Base-by-base conservation (phyloP, 352 stramenopile species). In the Blastocystis sp. region DNA sequence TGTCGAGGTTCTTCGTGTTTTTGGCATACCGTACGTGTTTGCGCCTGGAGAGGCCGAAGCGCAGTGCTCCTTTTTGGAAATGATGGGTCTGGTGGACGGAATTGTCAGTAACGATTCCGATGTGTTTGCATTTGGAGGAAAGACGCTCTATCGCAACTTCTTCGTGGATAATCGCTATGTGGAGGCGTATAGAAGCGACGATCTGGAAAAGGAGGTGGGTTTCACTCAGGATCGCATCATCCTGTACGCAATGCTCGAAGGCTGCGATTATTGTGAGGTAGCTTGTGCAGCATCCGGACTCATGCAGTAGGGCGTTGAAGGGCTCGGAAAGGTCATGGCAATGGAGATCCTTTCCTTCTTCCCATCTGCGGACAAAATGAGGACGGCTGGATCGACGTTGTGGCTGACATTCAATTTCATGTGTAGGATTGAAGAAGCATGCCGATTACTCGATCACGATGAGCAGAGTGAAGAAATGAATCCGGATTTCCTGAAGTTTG, bases 101-200 rank as follows among this genome's bases (percentile, higher is more conserved):
- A 95, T 98, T 69, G 96, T 99, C 62, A 99, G 96, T 0, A 96
- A 99, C 88, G 97, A 99, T 90, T 98, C 90, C 62, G 94, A 97
- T 90, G 91, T 92, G 4, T 96, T 97, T 89, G 91, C 96, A 40
- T 99, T 99, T 90, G 97, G 97, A 19, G 96, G 93, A 17, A 90
- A 92, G 61, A 92, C 89, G 40, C 93, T 99, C 21, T 99, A 99
- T 92, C 98, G 98, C 89, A 99, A 99, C 90, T 98, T 99, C 89
- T 99, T 99, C 88, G 94, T 98, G 82, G 94, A 99, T 84, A 93
- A 97, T 77, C 98, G 98, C 89, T 99, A 96, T 90, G 96, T 99
- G 10, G 96, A 99, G 91, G 95, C 93, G 1, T 99, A 99, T 90
- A 93, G 92, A 53, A 93, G 94, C 5, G 89, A 92, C 23, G 96